Conservation (phyloP, 805 yeast genomes). For the Lipomyces mesembrius region DNA sequence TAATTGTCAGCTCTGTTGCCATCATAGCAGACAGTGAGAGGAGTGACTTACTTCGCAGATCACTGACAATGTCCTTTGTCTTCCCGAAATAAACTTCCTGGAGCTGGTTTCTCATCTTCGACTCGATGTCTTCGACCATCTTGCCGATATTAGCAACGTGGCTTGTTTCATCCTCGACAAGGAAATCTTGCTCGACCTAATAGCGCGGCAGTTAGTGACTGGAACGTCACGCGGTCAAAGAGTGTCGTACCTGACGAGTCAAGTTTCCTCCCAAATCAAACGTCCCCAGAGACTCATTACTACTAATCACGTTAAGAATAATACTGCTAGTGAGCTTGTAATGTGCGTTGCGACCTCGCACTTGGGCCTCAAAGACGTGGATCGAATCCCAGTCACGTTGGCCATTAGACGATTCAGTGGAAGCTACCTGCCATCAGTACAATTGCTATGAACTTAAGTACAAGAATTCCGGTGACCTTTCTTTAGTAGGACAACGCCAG, state of each 20-base stretch:
- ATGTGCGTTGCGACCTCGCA: slow-evolving; percentile 45
- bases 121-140: slow-evolving; percentile 84
- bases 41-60: slow-evolving; percentile 53
- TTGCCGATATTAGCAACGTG: slow-evolving; percentile 87
- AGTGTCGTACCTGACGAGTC: slow-evolving; percentile 64
- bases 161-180: slow-evolving; percentile 56
- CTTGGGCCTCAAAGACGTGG: slow-evolving; percentile 81
- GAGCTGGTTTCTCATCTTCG: slow-evolving; percentile 79
- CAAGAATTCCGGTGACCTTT: slow-evolving; percentile 49
- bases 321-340: slow-evolving; percentile 88
- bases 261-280: slow-evolving; percentile 75
- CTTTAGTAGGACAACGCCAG: slow-evolving; percentile 88
- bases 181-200: slow-evolving; percentile 56
- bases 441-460: not conserved
- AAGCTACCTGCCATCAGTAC: slow-evolving; percentile 2
- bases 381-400: slow-evolving; percentile 86
- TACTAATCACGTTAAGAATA: slow-evolving; percentile 66
- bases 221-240: not conserved
- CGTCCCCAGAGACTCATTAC: slow-evolving; percentile 46
- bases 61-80: slow-evolving; percentile 83
- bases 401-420: slow-evolving; percentile 16
- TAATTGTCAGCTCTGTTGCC: not conserved
- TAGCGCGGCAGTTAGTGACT: not conserved
- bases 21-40: not conserved
- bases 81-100: slow-evolving; percentile 96